Base-by-base conservation (phyloP, 2,329 filamentous ascomycete species). In the Purpureocillium takamizusanense region DNA sequence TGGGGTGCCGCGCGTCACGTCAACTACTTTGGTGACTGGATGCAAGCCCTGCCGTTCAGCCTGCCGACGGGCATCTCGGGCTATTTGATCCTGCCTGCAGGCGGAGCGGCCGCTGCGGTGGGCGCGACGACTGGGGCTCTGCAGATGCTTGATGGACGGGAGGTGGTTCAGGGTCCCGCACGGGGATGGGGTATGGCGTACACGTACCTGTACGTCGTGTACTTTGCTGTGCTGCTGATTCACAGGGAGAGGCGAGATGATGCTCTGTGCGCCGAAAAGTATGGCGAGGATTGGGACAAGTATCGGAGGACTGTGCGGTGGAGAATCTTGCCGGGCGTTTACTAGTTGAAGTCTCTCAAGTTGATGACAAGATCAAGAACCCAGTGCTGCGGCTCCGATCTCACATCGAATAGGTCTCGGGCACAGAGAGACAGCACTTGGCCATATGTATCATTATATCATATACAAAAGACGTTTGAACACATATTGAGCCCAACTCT, bases 11-110 rank as follows among this genome's bases (percentile, higher is more conserved):
- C 87, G 0, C 77, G 89, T 23, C 89, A 95, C 60, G 88, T 95
- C 69, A 95, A 95, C 65, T 95, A 95, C 62, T 67, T 94, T 4
- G 89, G 88, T 30, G 89, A 95, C 62, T 95, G 88, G 88, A 67
- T 90, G 46, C 87, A 94, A 75, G 77, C 82, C 10, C 92, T 86
- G 78, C 78, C 86, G 0, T 95, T 90, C 57, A 86, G 79, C 44
- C 68, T 95, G 29, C 88, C 89, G 0, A 94, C 88, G 0, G 84
- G 85, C 0, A 61, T 90, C 43, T 82, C 87, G 0, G 88, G 88
- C 2, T 94, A 89, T 52, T 62, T 78, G 2, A 77, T 94, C 33
- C 64, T 79, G 4, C 68, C 74, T 1, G 65, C 67, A 1, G 72
- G 69, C 3, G 63, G 62, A 9, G 50, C 45, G 31, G 41, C 40